Percentiles rank a stretch among this genome's conserved stretches.
Conservation (phyloP, 2,329 filamentous ascomycete genomes). For the Tolypocladium cylindrosporum region DNA sequence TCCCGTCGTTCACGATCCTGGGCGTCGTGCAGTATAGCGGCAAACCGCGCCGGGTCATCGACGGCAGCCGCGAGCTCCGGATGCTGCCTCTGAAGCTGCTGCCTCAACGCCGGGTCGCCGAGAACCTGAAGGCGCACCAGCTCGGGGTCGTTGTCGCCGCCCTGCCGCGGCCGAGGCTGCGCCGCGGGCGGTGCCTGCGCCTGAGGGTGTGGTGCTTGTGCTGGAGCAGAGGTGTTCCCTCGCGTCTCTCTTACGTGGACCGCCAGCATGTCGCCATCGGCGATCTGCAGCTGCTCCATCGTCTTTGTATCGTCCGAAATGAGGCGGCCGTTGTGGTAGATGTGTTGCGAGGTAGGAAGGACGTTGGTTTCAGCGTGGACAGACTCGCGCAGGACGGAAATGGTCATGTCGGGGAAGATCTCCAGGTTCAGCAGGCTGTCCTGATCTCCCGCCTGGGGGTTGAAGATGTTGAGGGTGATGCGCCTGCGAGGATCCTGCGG, state of each 20-base stretch:
- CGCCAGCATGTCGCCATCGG: slow-evolving; percentile 85
- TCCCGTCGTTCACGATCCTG: slow-evolving; percentile 61
- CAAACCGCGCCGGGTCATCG: slow-evolving; percentile 67
- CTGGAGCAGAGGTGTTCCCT: slow-evolving; percentile 32
- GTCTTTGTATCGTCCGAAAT: slow-evolving; percentile 71
- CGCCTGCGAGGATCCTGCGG: slow-evolving; percentile 44
- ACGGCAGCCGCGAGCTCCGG: slow-evolving; percentile 70
- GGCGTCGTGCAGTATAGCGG: slow-evolving; percentile 58
- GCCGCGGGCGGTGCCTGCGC: slow-evolving; percentile 17
- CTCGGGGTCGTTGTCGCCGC: slow-evolving; percentile 58
- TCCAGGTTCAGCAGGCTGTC: slow-evolving; percentile 74
- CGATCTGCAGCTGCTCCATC: slow-evolving; percentile 69
- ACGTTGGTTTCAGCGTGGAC: slow-evolving; percentile 77
- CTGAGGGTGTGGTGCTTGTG: slow-evolving; percentile 23
- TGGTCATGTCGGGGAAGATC: slow-evolving; percentile 69
- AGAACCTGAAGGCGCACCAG: slow-evolving; percentile 73
- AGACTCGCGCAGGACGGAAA: slow-evolving; percentile 78
- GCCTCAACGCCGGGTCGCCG: slow-evolving; percentile 63
- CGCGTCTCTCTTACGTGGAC: slow-evolving; percentile 63
- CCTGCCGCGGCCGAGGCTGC: slow-evolving; percentile 20
- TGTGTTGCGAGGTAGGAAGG: slow-evolving; percentile 62
- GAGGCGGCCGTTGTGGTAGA: slow-evolving; percentile 83
- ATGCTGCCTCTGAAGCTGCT: slow-evolving; percentile 59
- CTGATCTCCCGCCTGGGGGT: slow-evolving; percentile 56
- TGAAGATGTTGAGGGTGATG: slow-evolving; percentile 78